These are phyloP conservation scores for Komagataella ulmi DNA, from an alignment of 805 yeast species.

Conservation along the genomic window DNA sequence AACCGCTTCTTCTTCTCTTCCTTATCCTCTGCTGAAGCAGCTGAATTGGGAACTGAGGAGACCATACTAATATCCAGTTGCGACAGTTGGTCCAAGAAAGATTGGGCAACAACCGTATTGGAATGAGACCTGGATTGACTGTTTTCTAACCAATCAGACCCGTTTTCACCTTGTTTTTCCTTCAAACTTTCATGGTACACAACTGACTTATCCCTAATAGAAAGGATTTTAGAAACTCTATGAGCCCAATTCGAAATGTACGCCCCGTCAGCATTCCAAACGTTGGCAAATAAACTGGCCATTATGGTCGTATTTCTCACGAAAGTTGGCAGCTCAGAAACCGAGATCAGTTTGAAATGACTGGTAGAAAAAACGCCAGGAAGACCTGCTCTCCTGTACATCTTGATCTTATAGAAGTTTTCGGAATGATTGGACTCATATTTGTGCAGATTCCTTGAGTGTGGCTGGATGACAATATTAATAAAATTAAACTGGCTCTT, in stretches of 20 bases:
- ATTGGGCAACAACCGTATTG: background rate
- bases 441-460: background rate
- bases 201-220: background rate
- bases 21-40: background rate
- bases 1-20: background rate
- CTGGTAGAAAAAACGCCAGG: slow-evolving; percentile 70
- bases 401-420: slow-evolving; percentile 46
- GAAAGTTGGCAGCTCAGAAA: slow-evolving; percentile 43
- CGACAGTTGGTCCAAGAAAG: slow-evolving; percentile 6
- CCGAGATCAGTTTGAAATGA: slow-evolving; percentile 59
- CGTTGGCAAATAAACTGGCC: slow-evolving; percentile 60
- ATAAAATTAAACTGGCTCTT: slow-evolving; percentile 75
- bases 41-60: background rate
- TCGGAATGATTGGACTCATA: slow-evolving; percentile 4
- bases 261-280: slow-evolving; percentile 53
- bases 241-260: slow-evolving; percentile 57
- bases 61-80: background rate
- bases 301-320: slow-evolving; percentile 54
- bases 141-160: background rate
- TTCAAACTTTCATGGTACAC: background rate
- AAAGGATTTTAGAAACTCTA: slow-evolving; percentile 23
- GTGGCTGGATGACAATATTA: slow-evolving; percentile 64
- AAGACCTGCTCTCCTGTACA: slow-evolving; percentile 51
- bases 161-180: slow-evolving; percentile 4
- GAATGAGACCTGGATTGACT: background rate